Percentiles rank a stretch among this genome's conserved stretches.
Evolutionary conservation across 176 grass and related monocot species (phyloP).

Genomic region (Hordeum marinum): DNA sequence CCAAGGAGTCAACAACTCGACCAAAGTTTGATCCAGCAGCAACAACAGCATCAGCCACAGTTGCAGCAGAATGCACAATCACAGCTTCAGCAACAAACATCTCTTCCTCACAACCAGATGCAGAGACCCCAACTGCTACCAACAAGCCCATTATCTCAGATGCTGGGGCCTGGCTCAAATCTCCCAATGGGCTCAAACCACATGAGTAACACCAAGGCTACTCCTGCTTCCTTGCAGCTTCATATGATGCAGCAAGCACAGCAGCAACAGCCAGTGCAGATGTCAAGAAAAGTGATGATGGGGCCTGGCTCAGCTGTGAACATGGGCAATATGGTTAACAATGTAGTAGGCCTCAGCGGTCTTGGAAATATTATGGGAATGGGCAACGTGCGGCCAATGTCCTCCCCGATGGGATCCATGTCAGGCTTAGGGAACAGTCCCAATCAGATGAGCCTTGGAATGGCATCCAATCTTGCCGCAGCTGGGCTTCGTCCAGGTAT

Average conservation of each 20-base stretch:
- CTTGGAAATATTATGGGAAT: constrained; percentile 77
- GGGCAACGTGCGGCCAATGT: constrained; percentile 54
- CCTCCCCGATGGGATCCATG: constrained; percentile 54
- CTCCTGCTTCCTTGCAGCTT: constrained; percentile 49
- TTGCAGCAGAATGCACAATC: constrained; percentile 61
- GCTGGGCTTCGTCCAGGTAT: constrained; percentile 48
- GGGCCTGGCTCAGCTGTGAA: constrained; percentile 52
- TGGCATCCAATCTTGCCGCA: constrained; percentile 55
- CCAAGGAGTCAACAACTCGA: constrained; percentile 65
- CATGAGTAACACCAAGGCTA: constrained; percentile 57
- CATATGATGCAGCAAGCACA: constrained; percentile 64
- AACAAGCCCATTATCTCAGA: constrained; percentile 65
- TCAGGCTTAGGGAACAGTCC: constrained; percentile 54
- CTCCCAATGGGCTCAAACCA: constrained; percentile 56
- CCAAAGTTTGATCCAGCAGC: constrained; percentile 70
- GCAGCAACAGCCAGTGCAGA: constrained; percentile 55
- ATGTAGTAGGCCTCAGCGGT: constrained; percentile 50
- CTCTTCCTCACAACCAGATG: constrained; percentile 58
- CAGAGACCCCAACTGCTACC: constrained; percentile 73
- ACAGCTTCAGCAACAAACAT: constrained; percentile 68
- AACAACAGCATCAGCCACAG: constrained; percentile 44
- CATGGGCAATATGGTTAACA: constrained; percentile 78
- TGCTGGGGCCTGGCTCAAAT: constrained; percentile 61
- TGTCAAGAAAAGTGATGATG: constrained; percentile 80
- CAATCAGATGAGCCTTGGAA: constrained; percentile 72